Evolutionary conservation across 352 stramenopile genomes (phyloP).

Genomic region (Phytophthora citrophthora): DNA sequence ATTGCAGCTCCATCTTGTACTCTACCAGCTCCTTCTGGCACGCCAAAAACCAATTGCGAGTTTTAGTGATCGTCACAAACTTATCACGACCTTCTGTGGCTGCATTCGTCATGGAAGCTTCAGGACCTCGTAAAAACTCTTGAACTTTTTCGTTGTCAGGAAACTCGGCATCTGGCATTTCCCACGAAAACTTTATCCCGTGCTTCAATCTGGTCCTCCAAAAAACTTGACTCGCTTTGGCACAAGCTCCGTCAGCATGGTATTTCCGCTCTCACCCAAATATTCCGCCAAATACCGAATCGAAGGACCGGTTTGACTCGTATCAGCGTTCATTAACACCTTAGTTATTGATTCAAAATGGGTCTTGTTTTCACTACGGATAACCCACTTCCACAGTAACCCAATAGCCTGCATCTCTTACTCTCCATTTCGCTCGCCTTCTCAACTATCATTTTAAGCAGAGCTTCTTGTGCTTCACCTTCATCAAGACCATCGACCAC

Average conservation of each 20-base stretch:
- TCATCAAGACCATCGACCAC: slow-evolving; percentile 11
- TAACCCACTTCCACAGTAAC: slow-evolving; percentile 6
- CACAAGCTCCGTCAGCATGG: neutral
- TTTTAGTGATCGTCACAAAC: slow-evolving; percentile 6
- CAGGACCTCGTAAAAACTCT: slow-evolving; percentile 25
- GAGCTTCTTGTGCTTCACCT: neutral
- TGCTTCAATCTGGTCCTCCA: slow-evolving; percentile 8
- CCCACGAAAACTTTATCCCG: slow-evolving; percentile 23
- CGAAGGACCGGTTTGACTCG: neutral
- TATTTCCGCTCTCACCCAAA: neutral
- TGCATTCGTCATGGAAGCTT: slow-evolving; percentile 9
- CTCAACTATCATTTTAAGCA: neutral
- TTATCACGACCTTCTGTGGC: neutral
- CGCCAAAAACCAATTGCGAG: neutral
- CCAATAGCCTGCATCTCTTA: neutral
- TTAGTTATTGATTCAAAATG: neutral
- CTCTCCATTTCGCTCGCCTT: neutral
- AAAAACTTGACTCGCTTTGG: slow-evolving; percentile 10
- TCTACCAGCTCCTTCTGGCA: neutral
- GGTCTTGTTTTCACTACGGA: neutral
- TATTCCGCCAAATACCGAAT: slow-evolving; percentile 2
- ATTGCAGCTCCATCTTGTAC: neutral
- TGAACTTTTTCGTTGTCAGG: slow-evolving; percentile 6
- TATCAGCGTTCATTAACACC: neutral
- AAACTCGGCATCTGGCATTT: slow-evolving; percentile 16